These are phyloP conservation scores for Xylariales sp. DNA, from an alignment of 2,329 filamentous ascomycete species.

Conservation along the genomic window DNA sequence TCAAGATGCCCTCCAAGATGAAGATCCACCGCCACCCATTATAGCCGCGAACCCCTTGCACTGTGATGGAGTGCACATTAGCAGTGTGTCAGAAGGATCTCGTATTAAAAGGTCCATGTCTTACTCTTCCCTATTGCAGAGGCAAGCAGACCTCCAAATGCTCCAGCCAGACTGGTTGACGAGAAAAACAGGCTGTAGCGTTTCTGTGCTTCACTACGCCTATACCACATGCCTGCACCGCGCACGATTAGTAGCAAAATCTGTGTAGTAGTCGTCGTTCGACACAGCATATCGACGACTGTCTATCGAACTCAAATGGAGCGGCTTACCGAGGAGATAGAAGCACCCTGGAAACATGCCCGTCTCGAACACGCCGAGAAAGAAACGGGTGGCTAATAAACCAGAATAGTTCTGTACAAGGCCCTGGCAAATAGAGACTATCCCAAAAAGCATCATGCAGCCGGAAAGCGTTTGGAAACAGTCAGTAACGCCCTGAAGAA, in stretches of 20 bases:
- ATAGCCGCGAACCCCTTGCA: constrained; percentile 67
- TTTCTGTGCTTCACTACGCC: constrained; percentile 80
- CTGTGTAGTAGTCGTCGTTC: too few relatives aligned
- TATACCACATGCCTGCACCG: constrained; percentile 76
- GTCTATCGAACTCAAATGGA: constrained; percentile 26
- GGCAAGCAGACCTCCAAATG: constrained; percentile 82
- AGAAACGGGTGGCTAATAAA: constrained; percentile 76
- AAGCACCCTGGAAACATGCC: constrained; percentile 73
- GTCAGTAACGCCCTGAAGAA: too few relatives aligned
- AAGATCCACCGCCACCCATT: constrained; percentile 71
- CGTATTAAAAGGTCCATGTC: constrained; percentile 10
- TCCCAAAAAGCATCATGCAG: constrained; percentile 82
- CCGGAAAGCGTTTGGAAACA: constrained; percentile 49
- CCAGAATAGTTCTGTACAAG: constrained; percentile 73
- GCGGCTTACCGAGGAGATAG: constrained; percentile 64
- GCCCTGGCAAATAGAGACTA: constrained; percentile 72
- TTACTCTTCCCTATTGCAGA: constrained; percentile 76
- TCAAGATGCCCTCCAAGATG: constrained; percentile 36
- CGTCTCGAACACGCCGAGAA: constrained; percentile 72
- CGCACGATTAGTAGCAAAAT: too few relatives aligned
- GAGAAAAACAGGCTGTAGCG: constrained; percentile 93
- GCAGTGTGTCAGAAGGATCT: neutral
- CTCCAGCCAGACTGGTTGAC: constrained; percentile 71
- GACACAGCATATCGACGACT: too few relatives aligned
- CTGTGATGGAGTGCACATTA: constrained; percentile 18